A percentile compares a stretch with the other conserved stretches of the same genome.
These are phyloP conservation scores for Termitomyces sp. DNA, from an alignment of 768 basidiomycete species.

Conservation along the genomic window DNA sequence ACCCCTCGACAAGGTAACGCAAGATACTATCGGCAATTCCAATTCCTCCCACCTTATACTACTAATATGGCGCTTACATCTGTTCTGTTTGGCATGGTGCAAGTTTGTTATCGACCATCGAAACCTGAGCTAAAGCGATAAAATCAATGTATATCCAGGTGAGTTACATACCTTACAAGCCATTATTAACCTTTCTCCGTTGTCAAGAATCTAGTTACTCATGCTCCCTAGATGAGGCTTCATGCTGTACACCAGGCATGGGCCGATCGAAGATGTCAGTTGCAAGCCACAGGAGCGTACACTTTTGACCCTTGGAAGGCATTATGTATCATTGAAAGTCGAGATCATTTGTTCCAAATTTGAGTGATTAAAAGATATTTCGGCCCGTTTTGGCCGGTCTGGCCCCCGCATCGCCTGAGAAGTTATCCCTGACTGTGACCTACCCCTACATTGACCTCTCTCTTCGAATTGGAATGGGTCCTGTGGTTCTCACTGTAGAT, in stretches of 20 bases:
- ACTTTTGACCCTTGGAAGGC: background rate
- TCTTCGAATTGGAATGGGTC: conserved; percentile 22
- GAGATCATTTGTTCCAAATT: no score
- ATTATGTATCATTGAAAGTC: background rate
- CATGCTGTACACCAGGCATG: background rate
- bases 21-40: background rate
- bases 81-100: background rate
- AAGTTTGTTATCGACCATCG: background rate
- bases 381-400: no score
- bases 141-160: background rate
- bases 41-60: no score
- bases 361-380: no score
- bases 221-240: background rate
- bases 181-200: background rate
- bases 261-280: background rate
- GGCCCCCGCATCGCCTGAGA: background rate
- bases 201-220: background rate
- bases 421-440: no score
- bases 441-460: no score
- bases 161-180: background rate
- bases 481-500: conserved; percentile 35
- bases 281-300: background rate
- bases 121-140: background rate
- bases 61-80: no score
- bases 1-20: background rate